phyloP scores from a whole-genome alignment of 345 rosid species.

The Psidium friedrichsthalianum region DNA sequence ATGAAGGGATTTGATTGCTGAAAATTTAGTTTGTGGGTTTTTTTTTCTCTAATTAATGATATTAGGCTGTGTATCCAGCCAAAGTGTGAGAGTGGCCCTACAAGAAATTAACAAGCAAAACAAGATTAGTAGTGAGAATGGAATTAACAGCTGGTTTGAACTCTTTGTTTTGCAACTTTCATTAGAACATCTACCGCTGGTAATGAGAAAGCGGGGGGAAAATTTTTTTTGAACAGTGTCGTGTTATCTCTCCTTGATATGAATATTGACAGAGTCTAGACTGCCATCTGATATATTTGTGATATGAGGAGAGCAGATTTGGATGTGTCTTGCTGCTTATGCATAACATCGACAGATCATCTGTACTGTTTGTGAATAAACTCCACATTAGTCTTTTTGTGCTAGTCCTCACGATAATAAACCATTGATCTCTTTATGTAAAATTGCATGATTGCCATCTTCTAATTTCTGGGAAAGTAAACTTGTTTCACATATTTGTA shows the following conservation, averaged over 20 bases:
- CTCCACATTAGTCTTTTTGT: neutral
- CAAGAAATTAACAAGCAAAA: neutral
- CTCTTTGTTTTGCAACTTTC: neutral
- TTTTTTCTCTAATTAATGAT: neutral
- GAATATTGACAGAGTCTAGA: neutral
- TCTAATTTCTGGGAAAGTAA: neutral
- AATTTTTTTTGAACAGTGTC: neutral
- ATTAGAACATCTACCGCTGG: neutral
- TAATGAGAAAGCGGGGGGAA: neutral
- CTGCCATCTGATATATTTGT: neutral
- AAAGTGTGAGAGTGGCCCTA: neutral
- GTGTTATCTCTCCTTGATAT: neutral
- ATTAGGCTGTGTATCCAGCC: neutral
- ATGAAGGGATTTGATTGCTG: neutral
- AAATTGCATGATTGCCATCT: neutral
- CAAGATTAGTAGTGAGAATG: neutral
- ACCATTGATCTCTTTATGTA: neutral
- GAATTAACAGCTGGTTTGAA: neutral
- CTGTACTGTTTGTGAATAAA: neutral
- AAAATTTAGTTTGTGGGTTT: neutral
- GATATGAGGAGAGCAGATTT: neutral
- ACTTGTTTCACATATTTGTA: neutral
- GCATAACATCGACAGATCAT: neutral
- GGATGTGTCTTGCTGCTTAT: neutral
- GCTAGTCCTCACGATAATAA: neutral